Conservation (phyloP, 2,329 filamentous ascomycete genomes). For the Colletotrichum siamense region DNA sequence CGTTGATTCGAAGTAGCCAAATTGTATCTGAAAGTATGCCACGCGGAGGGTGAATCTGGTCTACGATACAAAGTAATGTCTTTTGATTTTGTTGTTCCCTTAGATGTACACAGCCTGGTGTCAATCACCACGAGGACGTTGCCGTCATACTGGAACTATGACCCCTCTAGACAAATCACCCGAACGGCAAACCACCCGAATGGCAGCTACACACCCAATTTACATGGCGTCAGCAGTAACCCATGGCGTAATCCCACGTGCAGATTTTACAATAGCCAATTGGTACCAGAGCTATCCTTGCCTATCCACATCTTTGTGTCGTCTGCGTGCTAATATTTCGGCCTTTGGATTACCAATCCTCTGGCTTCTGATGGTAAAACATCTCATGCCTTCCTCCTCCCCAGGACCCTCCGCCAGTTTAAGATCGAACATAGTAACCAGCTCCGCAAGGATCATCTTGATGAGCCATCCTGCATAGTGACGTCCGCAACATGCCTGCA, state of each 20-base stretch:
- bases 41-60: not conserved
- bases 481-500: not conserved
- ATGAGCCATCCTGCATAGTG: not conserved
- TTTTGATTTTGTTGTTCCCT: not conserved
- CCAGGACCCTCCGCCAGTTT: not conserved
- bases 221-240: not conserved
- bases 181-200: not conserved
- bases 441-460: not conserved
- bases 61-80: not conserved
- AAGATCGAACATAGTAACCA: not conserved
- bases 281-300: not conserved
- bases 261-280: not conserved
- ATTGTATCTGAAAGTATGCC: not conserved
- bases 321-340: not conserved
- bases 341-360: not conserved
- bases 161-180: not conserved
- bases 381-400: not conserved
- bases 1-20: not conserved
- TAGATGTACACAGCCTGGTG: not conserved
- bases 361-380: not conserved
- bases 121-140: not conserved
- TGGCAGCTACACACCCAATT: not conserved
- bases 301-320: not conserved
- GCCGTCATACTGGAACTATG: not conserved
- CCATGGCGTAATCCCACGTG: too few species aligned